Evolutionary conservation across 139 green algal genomes (phyloP).

Genomic region (Bryopsis sp.): DNA sequence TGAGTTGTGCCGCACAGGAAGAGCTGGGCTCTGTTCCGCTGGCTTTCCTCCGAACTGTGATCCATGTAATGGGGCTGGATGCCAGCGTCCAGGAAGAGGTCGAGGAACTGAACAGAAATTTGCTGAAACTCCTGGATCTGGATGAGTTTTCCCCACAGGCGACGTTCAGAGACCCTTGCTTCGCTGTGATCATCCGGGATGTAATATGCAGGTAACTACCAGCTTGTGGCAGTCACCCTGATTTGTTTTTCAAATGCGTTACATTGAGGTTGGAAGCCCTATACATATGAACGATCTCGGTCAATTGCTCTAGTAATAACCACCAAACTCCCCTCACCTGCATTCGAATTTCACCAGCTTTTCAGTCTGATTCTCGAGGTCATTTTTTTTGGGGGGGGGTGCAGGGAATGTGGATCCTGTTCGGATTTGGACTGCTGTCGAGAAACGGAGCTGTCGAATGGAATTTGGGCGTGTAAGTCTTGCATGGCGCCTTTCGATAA

Average conservation of each 20-base stretch:
- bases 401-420: not conserved
- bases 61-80: conserved; percentile 71
- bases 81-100: conserved; percentile 34
- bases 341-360: not conserved
- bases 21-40: conserved; percentile 71
- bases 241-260: not conserved
- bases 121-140: not conserved
- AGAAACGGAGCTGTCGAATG: not conserved
- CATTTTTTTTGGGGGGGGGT: too few species aligned
- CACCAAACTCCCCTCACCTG: not conserved
- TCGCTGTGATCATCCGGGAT: not conserved
- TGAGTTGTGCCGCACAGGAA: conserved; percentile 24
- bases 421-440: not conserved
- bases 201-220: not conserved
- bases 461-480: not conserved
- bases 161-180: not conserved
- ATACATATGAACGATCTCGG: not conserved
- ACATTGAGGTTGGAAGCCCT: not conserved
- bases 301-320: not conserved
- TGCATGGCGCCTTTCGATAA: not conserved
- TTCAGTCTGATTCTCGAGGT: not conserved
- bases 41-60: conserved; percentile 69
- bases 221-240: not conserved
- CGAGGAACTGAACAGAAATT: not conserved
- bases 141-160: not conserved